These are phyloP conservation scores for Copromyces sp. DNA, from an alignment of 495 filamentous ascomycete species.

Conservation along the genomic window DNA sequence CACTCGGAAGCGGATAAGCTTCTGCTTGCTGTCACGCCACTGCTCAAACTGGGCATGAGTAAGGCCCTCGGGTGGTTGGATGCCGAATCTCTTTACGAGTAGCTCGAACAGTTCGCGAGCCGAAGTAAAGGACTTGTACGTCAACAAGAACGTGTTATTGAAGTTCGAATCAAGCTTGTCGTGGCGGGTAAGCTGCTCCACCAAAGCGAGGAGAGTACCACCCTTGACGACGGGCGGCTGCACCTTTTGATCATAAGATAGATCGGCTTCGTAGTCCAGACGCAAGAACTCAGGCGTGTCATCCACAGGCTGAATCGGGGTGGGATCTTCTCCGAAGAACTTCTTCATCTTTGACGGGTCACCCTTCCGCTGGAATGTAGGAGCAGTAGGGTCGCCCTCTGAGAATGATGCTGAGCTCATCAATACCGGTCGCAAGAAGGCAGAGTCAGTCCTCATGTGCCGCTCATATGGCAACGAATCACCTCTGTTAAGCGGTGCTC, in stretches of 20 bases:
- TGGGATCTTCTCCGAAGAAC: constrained; percentile 75
- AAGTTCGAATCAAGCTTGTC: constrained; percentile 93
- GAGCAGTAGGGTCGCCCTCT: constrained; percentile 46
- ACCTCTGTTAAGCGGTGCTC: constrained; percentile 30
- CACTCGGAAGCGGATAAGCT: constrained; percentile 85
- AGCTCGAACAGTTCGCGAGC: constrained; percentile 87
- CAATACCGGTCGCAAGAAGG: constrained; percentile 27
- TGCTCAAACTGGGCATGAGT: constrained; percentile 63
- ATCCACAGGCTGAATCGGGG: constrained; percentile 51
- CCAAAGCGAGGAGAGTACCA: constrained; percentile 77
- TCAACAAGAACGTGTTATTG: constrained; percentile 95
- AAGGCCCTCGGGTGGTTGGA: constrained; percentile 85
- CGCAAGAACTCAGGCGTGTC: constrained; percentile 75
- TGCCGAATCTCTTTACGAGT: constrained; percentile 79
- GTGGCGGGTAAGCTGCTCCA: constrained; percentile 93
- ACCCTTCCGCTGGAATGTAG: constrained; percentile 51
- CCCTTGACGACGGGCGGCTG: constrained; percentile 68
- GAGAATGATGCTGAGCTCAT: constrained; percentile 55
- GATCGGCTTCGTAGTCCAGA: constrained; percentile 82
- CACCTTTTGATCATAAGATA: constrained; percentile 76
- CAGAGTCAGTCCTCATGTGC: constrained; percentile 40
- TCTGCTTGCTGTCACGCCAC: constrained; percentile 92
- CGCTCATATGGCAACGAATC: constrained; percentile 38
- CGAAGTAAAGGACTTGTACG: constrained; percentile 88
- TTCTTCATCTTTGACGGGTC: constrained; percentile 74